Evolutionary conservation across 768 basidiomycete genomes (phyloP).

Genomic region (Termitomyces sp.): DNA sequence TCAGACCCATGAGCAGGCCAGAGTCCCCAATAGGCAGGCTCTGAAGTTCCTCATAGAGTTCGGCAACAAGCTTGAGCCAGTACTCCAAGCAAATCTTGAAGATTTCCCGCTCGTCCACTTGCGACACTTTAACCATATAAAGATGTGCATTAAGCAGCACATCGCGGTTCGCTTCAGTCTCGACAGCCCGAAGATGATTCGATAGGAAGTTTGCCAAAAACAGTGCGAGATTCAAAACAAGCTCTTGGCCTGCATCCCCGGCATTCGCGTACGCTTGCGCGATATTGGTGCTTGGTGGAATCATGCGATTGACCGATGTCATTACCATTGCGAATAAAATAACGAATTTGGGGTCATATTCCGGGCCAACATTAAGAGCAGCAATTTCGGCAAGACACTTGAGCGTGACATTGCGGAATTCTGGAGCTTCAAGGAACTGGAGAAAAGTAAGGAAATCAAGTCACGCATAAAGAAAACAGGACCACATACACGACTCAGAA

Average conservation of each 20-base stretch:
- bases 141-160: slow-evolving; percentile 94
- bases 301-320: slow-evolving; percentile 96
- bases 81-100: slow-evolving; percentile 99
- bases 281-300: slow-evolving; percentile 93
- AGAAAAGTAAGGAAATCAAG: slow-evolving; percentile 8
- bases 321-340: slow-evolving; percentile 98
- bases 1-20: slow-evolving; percentile 84
- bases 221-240: slow-evolving; percentile 94
- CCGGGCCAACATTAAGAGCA: slow-evolving; percentile 87
- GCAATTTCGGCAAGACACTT: slow-evolving; percentile 98
- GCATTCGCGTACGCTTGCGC: slow-evolving; percentile 87
- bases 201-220: slow-evolving; percentile 97
- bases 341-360: slow-evolving; percentile 98
- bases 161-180: slow-evolving; percentile 85
- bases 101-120: slow-evolving; percentile 97
- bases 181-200: slow-evolving; percentile 89
- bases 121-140: slow-evolving; percentile 97
- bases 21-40: slow-evolving; percentile 84
- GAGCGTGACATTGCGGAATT: slow-evolving; percentile 95
- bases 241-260: slow-evolving; percentile 90
- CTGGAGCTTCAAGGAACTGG: slow-evolving; percentile 93
- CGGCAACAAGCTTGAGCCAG: slow-evolving; percentile 93
- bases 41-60: slow-evolving; percentile 96
- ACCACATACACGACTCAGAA: slow-evolving; percentile 81
- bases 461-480: neutral